Evolutionary conservation across 768 basidiomycete genomes (phyloP), one percentile per base, ranked within the genome.

Genomic region (Leccinum subgranulosum): DNA sequence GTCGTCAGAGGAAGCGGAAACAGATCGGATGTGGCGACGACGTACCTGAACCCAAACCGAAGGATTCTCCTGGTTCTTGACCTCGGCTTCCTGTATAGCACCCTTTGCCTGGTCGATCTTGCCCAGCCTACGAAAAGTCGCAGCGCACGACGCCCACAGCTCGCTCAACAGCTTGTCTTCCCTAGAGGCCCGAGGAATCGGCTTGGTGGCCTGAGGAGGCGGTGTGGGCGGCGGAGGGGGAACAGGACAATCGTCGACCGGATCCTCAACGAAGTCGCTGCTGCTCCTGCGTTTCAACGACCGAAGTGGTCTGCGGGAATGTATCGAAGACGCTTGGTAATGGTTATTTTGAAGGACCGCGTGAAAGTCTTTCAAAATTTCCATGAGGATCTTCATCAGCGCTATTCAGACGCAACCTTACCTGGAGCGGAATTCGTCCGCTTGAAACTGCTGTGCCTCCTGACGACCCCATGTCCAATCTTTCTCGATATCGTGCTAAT

Each of bases 31-130:
- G 2, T 4, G 39, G 39, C 9, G 17, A n/a, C 1, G 19, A 68
- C 83, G 55, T 62, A 96, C 92, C 83, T 98, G 95, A 6, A 96
- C 88, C 94, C 94, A 98, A 15, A 98, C 93, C 27, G 84, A 86
- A 4, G 92, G 84, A 70, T 96, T 94, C 25, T 83, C 81, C 61
- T 92, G 88, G 68, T 96, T 92, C 61, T 84, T 80, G 4, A 88
- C 85, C 69, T 99, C 96, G 0, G 96, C 97, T 73, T 99, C 96
- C 68, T 94, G 92, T 47, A 98, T 94, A 2, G 96, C 88, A 11
- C 86, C 95, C 51, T 85, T 84, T 1, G 91, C 87, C 65, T 98
- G 92, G 57, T 97, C 95, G 54, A 92, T 81, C 75, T 94, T 94
- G 11, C 92, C 92, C 54, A 90, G 75, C 58, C 97, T 77, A 48